These are phyloP conservation scores for Hypholoma sublateritium DNA, from an alignment of 768 basidiomycete species.

Conservation along the genomic window DNA sequence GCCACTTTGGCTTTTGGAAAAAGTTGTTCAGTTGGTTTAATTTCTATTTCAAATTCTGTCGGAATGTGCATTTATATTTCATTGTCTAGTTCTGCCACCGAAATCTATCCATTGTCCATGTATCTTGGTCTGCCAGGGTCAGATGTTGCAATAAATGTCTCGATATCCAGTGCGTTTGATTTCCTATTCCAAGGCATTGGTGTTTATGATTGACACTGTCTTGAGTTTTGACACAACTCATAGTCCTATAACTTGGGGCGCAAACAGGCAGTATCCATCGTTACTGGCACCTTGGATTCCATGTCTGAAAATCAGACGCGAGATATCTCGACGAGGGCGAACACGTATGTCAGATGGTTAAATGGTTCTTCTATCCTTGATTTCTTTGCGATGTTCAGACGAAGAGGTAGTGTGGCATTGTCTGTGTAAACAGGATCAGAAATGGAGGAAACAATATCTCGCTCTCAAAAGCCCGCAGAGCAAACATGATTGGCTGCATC, in stretches of 20 bases:
- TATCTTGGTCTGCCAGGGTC: conserved; percentile 1
- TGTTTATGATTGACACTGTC: too few relatives aligned
- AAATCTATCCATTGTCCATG: background rate
- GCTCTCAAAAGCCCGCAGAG: background rate
- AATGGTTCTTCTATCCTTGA: background rate
- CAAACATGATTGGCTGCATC: background rate
- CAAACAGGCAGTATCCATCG: background rate
- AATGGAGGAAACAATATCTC: background rate
- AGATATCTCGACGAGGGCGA: background rate
- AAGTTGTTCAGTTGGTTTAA: conserved; percentile 16
- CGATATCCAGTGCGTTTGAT: background rate
- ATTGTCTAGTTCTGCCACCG: background rate
- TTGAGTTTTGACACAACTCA: background rate
- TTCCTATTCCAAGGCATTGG: background rate
- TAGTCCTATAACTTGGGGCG: background rate
- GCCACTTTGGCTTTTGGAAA: conserved; percentile 20
- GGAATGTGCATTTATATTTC: too few relatives aligned
- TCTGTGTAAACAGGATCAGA: background rate
- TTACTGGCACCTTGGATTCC: background rate
- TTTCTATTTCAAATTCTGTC: too few relatives aligned
- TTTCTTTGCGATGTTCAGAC: background rate
- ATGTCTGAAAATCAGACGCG: background rate
- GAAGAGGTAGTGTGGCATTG: background rate
- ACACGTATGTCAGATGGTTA: background rate
- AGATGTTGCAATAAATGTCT: background rate